A percentile compares a stretch with the other conserved stretches of the same genome.
phyloP scores from a whole-genome alignment of 2,329 filamentous ascomycete genomes.

The Trichophaea hybrida region DNA sequence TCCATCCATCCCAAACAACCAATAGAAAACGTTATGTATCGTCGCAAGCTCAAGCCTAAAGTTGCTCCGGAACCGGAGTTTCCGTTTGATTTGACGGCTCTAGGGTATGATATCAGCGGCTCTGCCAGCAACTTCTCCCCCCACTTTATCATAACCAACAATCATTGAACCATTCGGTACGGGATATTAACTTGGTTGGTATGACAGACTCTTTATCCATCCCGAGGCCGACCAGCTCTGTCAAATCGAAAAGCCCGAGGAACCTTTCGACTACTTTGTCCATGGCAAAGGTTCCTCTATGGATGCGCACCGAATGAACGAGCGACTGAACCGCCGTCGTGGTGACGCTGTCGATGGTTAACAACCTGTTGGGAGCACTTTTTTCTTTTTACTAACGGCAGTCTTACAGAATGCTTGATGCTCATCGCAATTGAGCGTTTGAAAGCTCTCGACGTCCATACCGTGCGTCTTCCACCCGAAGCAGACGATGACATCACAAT shows the following conservation, averaged over 20 bases:
- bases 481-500: constrained; percentile 35
- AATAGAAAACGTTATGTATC: constrained; percentile 49
- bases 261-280: constrained; percentile 60
- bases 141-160: neutral
- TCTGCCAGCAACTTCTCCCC: neutral
- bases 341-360: constrained; percentile 61
- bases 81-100: constrained; percentile 47
- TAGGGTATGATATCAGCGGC: constrained; percentile 45
- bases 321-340: constrained; percentile 63
- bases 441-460: constrained; percentile 43
- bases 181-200: neutral
- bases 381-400: neutral
- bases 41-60: constrained; percentile 46
- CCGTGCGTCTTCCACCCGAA: constrained; percentile 47
- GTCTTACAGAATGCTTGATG: constrained; percentile 22
- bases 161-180: neutral
- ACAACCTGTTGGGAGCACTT: neutral
- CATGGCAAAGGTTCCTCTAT: constrained; percentile 41
- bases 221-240: constrained; percentile 55
- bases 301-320: constrained; percentile 24
- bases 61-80: constrained; percentile 53
- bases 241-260: constrained; percentile 49
- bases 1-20: neutral
- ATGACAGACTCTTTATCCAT: constrained; percentile 18
- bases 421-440: constrained; percentile 49